Evolutionary conservation across 2,329 filamentous ascomycete species (phyloP).

Genomic region (Aspergillus proliferans): DNA sequence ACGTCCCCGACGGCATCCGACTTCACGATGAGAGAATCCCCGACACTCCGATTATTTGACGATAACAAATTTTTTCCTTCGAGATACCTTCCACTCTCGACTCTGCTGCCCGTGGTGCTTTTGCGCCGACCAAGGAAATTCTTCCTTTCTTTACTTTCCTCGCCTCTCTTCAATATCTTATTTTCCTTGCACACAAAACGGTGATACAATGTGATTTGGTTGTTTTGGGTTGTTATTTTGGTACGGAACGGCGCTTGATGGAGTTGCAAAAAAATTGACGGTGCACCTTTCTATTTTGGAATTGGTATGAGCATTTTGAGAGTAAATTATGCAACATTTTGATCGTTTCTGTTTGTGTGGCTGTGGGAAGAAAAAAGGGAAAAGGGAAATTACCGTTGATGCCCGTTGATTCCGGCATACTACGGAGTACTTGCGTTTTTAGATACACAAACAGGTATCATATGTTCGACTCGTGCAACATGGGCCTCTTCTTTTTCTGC

Average conservation of each 20-base stretch:
- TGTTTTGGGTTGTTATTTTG: neutral
- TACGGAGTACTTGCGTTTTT: neutral
- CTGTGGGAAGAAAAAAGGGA: neutral
- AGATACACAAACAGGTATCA: constrained; percentile 2
- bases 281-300: neutral
- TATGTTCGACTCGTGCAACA: constrained; percentile 1
- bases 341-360: neutral
- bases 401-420: constrained; percentile 5
- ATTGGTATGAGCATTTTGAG: neutral
- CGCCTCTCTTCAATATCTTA: neutral
- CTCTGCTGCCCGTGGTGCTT: neutral
- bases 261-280: neutral
- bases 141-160: neutral
- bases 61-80: neutral
- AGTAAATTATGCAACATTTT: neutral
- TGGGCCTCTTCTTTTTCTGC: neutral
- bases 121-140: neutral
- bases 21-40: neutral
- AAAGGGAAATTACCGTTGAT: neutral
- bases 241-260: neutral
- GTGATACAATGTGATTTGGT: neutral
- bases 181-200: neutral
- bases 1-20: neutral
- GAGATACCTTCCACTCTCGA: neutral
- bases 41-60: neutral